Evolutionary conservation across 1,139 yeast species (phyloP).

Genomic region (Yamadazyma siamensis): DNA sequence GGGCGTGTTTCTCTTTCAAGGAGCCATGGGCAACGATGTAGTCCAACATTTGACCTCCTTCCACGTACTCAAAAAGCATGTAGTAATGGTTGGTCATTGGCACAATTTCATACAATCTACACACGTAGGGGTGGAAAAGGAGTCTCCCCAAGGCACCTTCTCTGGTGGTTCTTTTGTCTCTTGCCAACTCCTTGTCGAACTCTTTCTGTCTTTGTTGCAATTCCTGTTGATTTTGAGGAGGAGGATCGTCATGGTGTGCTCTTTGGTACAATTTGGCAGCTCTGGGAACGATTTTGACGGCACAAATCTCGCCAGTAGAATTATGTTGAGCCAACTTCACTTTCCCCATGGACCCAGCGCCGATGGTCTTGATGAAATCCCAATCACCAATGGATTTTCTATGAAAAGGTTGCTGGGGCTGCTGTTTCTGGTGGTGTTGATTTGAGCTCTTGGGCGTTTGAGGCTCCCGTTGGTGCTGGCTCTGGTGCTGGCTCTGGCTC

Average conservation of each 20-base stretch:
- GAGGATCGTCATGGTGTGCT: conserved; percentile 71
- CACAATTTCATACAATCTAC: conserved; percentile 89
- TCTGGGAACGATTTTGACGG: conserved; percentile 77
- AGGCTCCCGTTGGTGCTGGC: too few species aligned
- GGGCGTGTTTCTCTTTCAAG: conserved; percentile 87
- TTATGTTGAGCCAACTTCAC: conserved; percentile 91
- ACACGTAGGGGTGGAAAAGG: conserved; percentile 87
- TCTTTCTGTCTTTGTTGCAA: conserved; percentile 65
- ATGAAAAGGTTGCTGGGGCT: conserved; percentile 55
- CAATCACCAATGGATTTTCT: conserved; percentile 93
- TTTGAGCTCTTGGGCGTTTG: too few species aligned
- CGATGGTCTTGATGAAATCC: conserved; percentile 93
- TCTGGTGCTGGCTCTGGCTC: neutral
- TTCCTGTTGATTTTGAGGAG: conserved; percentile 55
- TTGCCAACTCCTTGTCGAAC: conserved; percentile 80
- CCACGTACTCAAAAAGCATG: conserved; percentile 94
- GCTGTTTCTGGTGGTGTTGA: conserved; percentile 15
- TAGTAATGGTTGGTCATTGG: conserved; percentile 97
- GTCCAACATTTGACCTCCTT: conserved; percentile 97
- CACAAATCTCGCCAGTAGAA: conserved; percentile 79
- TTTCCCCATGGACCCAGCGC: conserved; percentile 99
- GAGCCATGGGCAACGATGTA: conserved; percentile 97
- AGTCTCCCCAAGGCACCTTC: conserved; percentile 94
- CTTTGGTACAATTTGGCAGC: conserved; percentile 75
- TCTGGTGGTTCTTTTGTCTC: conserved; percentile 88